phyloP scores from a whole-genome alignment of 495 filamentous ascomycete genomes.

The Trichodelitschia bisporula region DNA sequence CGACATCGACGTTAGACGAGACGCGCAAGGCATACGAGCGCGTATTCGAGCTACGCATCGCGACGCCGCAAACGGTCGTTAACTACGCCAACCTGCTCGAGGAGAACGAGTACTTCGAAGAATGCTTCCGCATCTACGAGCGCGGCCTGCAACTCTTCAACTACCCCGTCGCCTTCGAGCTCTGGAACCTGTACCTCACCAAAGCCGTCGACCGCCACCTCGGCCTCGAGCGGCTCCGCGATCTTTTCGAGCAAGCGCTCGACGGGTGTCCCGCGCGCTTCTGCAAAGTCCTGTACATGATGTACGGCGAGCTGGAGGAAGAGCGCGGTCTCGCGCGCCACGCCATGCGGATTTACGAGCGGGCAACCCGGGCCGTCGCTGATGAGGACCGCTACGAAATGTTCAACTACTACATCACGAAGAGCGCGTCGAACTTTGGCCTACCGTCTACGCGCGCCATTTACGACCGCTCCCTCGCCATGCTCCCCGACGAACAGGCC shows the following conservation, averaged over 20 bases:
- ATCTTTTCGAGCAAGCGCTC: conserved; percentile 92
- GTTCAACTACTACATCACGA: conserved; percentile 99
- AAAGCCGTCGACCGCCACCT: conserved; percentile 94
- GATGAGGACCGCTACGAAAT: conserved; percentile 91
- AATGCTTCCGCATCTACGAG: conserved; percentile 95
- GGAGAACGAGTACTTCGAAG: conserved; percentile 89
- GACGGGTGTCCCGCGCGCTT: conserved; percentile 91
- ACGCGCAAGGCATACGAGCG: conserved; percentile 86
- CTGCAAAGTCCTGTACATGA: conserved; percentile 82
- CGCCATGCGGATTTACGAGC: conserved; percentile 97
- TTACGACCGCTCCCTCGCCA: conserved; percentile 83
- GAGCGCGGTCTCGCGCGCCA: conserved; percentile 88
- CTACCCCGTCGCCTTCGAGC: conserved; percentile 92
- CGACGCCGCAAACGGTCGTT: conserved; percentile 92
- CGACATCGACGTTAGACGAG: conserved; percentile 73
- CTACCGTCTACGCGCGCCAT: conserved; percentile 87
- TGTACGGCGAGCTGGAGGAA: conserved; percentile 97
- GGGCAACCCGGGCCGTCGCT: conserved; percentile 81
- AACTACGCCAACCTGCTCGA: conserved; percentile 95
- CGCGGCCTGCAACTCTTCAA: conserved; percentile 89
- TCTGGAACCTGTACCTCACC: conserved; percentile 96
- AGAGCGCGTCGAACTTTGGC: conserved; percentile 94
- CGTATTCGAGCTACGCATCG: conserved; percentile 95
- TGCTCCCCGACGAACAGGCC: conserved; percentile 80
- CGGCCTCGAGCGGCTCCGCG: conserved; percentile 76